Base-by-base conservation (phyloP, 345 rosid species). In the Noccaea bulbosa region DNA sequence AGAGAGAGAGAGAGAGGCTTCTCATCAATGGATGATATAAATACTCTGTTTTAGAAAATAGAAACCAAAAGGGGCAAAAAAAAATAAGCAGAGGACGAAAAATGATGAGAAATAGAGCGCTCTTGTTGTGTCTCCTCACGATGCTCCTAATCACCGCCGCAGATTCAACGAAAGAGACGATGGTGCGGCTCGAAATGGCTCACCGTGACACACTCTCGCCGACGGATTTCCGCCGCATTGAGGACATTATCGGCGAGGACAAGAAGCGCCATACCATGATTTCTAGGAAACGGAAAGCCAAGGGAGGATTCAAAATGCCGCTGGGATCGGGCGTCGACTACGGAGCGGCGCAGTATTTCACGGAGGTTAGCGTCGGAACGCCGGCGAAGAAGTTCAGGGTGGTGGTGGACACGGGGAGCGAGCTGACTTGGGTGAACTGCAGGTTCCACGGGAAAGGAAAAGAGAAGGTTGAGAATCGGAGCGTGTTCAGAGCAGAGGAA, bases 361-460 rank as follows among this genome's bases (percentile, higher is more conserved):
- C 80, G 30, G 62, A 76, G 11, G 16, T 86, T 8, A 80, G 45
- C 8, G 82, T 86, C 0, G 94, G 91, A 56, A 86, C 86, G 2
- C 94, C 94, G 34, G 73, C 85, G 3, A 83, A 86, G 72, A 81
- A 58, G 78, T 76, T 86, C 27, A 38, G 75, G 12, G 65, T 88
- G 72, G 81, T 86, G 48, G 89, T 80, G 4, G 94, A 86, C 56
- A 79, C 87, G 0, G 83, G 86, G 4, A 83, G 88, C 44, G 87
- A 82, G 41, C 71, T 88, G 34, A 84, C 89, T 6, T 86, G 94
- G 91, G 72, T 84, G 50, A 82, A 67, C 6, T 86, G 91, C 16
- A 64, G 61, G 32, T 80, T 75, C 40, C 67, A 67, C 3, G 68
- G 62, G 27, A 44, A 52, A 54, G 58, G 58, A 15, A 41, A 33